Evolutionary conservation across 176 grass and related monocot genomes (phyloP), one percentile per base, ranked within the genome.

Genomic region (Carex littledalei): DNA sequence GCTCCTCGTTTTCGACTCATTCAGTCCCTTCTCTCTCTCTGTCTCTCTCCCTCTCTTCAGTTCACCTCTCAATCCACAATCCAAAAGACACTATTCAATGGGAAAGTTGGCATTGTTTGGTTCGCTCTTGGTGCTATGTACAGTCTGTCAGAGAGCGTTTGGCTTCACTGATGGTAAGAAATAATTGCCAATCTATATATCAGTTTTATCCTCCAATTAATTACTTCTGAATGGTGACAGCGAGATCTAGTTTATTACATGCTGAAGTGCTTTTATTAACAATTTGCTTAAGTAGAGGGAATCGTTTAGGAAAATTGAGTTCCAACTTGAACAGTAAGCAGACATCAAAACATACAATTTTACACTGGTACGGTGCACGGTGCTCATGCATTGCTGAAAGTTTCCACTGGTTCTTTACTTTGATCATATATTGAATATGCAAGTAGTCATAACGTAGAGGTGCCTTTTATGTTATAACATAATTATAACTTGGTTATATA

Each of bases 91-190:
- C 3, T n/a, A 54, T 3, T 21, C 56, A 84, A 87, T 87, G 86
- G 77, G 56, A 35, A 89, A 57, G 11, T 9, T 73, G 56, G 67
- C 88, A 64, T 81, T 86, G 68, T 35, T 80, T 80, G 31, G 34
- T 49, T 61, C 75, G 2, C 41, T 68, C 65, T 80, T 89, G 74
- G 67, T 94, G 20, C 67, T 90, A 14, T 94, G 45, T 87, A 78
- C 75, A 8, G 16, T 63, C 10, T 67, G 63, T 85, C 81, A 89
- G 29, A 16, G 52, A 76, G 39, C 70, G 10, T 15, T 86, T 14
- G 94, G 81, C 47, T 92, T 94, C 49, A 69, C 18, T 12, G 91
- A 97, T 74, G 94, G 94, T 97, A 91, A 86, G 81, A 50, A 76
- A 8, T 13, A 53, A 2, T 59, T 77, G 45, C 67, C n/a, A 41